Conservation (phyloP, 202 grass and related monocot species). For the Sporobolus alterniflorus region DNA sequence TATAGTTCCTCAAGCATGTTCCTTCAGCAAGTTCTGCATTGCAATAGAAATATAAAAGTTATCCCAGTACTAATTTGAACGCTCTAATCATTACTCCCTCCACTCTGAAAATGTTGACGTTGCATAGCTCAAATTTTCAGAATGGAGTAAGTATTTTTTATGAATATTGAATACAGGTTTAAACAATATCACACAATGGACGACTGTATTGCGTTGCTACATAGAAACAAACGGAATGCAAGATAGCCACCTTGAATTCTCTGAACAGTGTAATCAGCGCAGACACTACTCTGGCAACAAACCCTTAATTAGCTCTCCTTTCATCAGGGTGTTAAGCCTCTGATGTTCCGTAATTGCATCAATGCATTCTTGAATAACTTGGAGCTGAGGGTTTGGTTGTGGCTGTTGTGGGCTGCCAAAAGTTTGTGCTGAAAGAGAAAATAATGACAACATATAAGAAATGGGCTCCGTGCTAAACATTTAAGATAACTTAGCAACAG, state of each 20-base stretch:
- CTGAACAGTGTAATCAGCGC: slow-evolving; percentile 87
- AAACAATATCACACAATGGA: background rate
- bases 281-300: slow-evolving; percentile 82
- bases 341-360: slow-evolving; percentile 98
- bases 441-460: slow-evolving; percentile 29
- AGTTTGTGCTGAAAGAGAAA: slow-evolving; percentile 57
- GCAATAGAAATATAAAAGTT: slow-evolving; percentile 21
- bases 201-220: background rate
- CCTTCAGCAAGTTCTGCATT: slow-evolving; percentile 90
- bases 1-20: slow-evolving; percentile 94
- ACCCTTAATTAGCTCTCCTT: slow-evolving; percentile 95
- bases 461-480: background rate
- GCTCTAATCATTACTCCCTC: background rate
- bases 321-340: slow-evolving; percentile 94
- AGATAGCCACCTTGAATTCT: slow-evolving; percentile 79
- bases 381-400: slow-evolving; percentile 61
- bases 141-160: too few relatives aligned
- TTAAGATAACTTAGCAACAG: slow-evolving; percentile 13
- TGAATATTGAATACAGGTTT: background rate
- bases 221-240: slow-evolving; percentile 1
- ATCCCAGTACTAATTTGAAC: background rate
- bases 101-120: too few relatives aligned
- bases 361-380: slow-evolving; percentile 81
- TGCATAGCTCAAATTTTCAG: too few relatives aligned
- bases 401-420: slow-evolving; percentile 69